Conservation (phyloP, 2,329 filamentous ascomycete genomes). For the Cladosporium velox region DNA sequence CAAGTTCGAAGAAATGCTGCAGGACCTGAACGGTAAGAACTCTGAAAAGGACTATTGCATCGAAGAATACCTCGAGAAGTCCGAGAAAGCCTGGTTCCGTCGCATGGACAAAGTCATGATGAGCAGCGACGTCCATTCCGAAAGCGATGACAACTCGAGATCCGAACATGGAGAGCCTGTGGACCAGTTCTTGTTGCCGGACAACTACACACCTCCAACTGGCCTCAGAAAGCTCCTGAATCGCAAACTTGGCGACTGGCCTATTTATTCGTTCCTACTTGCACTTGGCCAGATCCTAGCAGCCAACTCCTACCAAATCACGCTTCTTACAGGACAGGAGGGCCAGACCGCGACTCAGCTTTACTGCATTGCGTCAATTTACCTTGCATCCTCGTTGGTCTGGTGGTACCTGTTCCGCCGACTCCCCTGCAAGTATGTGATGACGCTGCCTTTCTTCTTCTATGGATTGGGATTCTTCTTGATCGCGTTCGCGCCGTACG, state of each 20-base stretch:
- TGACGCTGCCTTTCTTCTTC: conserved; percentile 64
- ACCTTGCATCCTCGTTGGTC: conserved; percentile 57
- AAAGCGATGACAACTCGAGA: conserved; percentile 34
- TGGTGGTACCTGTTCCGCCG: conserved; percentile 66
- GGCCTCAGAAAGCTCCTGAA: conserved; percentile 59
- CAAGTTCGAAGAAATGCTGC: conserved; percentile 59
- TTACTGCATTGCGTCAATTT: conserved; percentile 62
- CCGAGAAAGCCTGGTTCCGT: conserved; percentile 68
- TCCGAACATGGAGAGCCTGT: conserved; percentile 32
- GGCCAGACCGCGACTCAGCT: conserved; percentile 61
- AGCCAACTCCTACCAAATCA: conserved; percentile 68
- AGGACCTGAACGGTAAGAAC: conserved; percentile 57
- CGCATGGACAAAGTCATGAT: conserved; percentile 60
- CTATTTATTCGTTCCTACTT: conserved; percentile 62
- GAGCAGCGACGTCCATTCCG: conserved; percentile 48
- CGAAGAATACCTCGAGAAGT: conserved; percentile 64
- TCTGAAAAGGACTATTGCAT: conserved; percentile 63
- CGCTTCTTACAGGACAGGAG: conserved; percentile 64
- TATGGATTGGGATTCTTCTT: conserved; percentile 65
- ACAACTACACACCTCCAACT: conserved; percentile 58
- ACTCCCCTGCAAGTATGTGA: conserved; percentile 57
- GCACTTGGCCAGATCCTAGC: conserved; percentile 65
- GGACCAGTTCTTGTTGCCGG: conserved; percentile 58
- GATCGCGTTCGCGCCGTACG: conserved; percentile 61
- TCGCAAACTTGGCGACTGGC: conserved; percentile 59